phyloP scores from a whole-genome alignment of 2,329 filamentous ascomycete species.

The Pseudocercospora macadamiae region DNA sequence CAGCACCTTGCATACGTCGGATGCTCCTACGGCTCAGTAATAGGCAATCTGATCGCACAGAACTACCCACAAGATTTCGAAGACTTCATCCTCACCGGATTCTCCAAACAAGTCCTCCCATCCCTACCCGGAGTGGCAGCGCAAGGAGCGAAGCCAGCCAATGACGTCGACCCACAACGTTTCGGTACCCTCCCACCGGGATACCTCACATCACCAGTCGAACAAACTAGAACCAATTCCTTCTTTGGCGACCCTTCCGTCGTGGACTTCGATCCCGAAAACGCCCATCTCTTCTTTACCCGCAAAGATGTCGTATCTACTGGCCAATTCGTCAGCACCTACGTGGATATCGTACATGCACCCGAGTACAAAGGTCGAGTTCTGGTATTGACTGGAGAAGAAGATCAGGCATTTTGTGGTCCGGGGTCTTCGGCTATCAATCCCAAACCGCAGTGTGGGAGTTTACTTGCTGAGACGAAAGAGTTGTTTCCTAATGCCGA shows the following conservation, averaged over 20 bases:
- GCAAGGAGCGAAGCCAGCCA: conserved; percentile 12
- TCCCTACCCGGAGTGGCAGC: conserved; percentile 18
- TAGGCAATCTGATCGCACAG: conserved; percentile 13
- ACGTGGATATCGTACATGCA: conserved; percentile 12
- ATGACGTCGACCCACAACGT: conserved; percentile 10
- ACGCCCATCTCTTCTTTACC: conserved; percentile 17
- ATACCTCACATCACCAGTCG: conserved; percentile 22
- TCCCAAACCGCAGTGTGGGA: conserved; percentile 13
- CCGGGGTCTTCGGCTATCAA: conserved; percentile 19
- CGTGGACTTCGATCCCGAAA: conserved; percentile 20
- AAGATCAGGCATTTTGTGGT: conserved; percentile 27
- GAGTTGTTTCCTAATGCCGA: conserved; percentile 20
- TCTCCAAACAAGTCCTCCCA: conserved; percentile 15
- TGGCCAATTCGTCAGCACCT: conserved; percentile 22
- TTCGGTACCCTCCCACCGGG: conserved; percentile 18
- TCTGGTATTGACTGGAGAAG: conserved; percentile 21
- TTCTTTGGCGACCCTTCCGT: conserved; percentile 21
- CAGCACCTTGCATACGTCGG: conserved; percentile 15
- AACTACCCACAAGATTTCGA: conserved; percentile 18
- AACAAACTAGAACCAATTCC: conserved; percentile 20
- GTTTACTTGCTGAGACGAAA: conserved; percentile 15
- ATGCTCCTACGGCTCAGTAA: conserved; percentile 17
- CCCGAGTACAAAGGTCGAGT: conserved; percentile 17
- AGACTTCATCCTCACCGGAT: conserved; percentile 25
- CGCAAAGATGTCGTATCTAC: conserved; percentile 19